phyloP scores from a whole-genome alignment of 2,329 filamentous ascomycete species.

The Venturia oleaginea region DNA sequence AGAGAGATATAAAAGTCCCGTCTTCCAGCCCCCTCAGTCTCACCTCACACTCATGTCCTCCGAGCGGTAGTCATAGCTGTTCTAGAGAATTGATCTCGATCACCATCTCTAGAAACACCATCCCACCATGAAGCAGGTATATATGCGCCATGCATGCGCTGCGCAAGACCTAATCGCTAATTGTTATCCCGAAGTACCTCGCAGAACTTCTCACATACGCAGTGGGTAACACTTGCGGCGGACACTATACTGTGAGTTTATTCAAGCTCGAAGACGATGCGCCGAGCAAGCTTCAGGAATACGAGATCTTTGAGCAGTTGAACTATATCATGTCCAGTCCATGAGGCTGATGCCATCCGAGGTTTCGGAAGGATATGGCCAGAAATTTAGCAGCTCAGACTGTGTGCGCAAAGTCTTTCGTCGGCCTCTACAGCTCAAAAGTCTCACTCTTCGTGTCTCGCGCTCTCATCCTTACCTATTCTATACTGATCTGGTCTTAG shows the following conservation, averaged over 20 bases:
- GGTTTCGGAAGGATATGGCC: neutral
- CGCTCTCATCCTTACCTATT: neutral
- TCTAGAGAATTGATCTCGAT: conserved; percentile 4
- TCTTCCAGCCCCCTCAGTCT: neutral
- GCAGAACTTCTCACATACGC: conserved; percentile 80
- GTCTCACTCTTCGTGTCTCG: neutral
- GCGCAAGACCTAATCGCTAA: neutral
- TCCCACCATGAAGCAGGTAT: conserved; percentile 13
- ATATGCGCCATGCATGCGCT: neutral
- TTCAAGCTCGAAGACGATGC: neutral
- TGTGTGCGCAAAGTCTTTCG: neutral
- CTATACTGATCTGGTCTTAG: conserved; percentile 37
- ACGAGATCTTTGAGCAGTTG: neutral
- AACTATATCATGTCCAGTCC: neutral
- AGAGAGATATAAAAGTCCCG: neutral
- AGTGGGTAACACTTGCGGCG: conserved; percentile 81
- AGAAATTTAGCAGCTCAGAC: neutral
- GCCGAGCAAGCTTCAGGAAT: neutral
- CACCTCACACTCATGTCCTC: neutral
- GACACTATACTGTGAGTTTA: conserved; percentile 73
- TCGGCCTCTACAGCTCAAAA: neutral
- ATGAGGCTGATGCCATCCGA: neutral
- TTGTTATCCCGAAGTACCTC: conserved; percentile 13
- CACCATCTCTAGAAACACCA: conserved; percentile 1
- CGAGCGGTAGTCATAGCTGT: conserved; percentile 5